A percentile compares a stretch with the other conserved stretches of the same genome.
Conservation (phyloP, 805 yeast genomes). For the Hanseniaspora osmophila region DNA sequence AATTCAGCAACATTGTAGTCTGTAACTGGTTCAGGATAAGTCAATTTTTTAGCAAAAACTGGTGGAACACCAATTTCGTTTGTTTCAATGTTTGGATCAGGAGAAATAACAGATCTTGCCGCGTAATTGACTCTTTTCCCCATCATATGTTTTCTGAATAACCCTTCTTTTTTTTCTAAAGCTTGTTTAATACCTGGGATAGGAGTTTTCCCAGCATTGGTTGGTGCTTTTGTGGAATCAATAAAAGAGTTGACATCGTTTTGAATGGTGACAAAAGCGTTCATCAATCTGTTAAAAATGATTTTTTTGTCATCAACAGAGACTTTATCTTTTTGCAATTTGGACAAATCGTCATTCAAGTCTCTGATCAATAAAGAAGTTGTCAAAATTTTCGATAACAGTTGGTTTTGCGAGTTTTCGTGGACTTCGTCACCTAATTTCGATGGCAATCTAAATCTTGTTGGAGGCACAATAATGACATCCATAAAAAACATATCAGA, state of each 20-base stretch:
- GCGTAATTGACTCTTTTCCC: conserved; percentile 98
- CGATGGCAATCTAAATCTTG: conserved; percentile 92
- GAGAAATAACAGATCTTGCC: conserved; percentile 97
- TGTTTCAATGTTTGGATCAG: conserved; percentile 96
- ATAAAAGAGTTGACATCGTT: conserved; percentile 89
- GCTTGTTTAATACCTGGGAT: conserved; percentile 96
- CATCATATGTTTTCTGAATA: conserved; percentile 98
- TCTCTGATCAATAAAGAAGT: conserved; percentile 77
- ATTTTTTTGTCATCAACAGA: conserved; percentile 60
- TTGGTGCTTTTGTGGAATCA: conserved; percentile 81
- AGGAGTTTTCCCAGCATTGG: conserved; percentile 46
- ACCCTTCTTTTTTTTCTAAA: conserved; percentile 94
- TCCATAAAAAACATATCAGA: conserved; percentile 87
- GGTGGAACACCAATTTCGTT: conserved; percentile 98
- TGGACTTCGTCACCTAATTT: conserved; percentile 93
- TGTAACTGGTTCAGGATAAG: conserved; percentile 97
- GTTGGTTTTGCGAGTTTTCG: conserved; percentile 85
- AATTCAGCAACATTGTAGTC: conserved; percentile 78
- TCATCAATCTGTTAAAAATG: conserved; percentile 81
- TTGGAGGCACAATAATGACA: conserved; percentile 85
- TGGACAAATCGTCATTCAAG: conserved; percentile 68
- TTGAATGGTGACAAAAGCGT: conserved; percentile 87
- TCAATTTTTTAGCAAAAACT: conserved; percentile 86
- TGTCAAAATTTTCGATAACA: conserved; percentile 63
- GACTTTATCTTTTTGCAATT: conserved; percentile 41